Percentiles rank a stretch among this genome's conserved stretches.
phyloP scores from a whole-genome alignment of 2,329 filamentous ascomycete species.

The Lachnum nothofagi region DNA sequence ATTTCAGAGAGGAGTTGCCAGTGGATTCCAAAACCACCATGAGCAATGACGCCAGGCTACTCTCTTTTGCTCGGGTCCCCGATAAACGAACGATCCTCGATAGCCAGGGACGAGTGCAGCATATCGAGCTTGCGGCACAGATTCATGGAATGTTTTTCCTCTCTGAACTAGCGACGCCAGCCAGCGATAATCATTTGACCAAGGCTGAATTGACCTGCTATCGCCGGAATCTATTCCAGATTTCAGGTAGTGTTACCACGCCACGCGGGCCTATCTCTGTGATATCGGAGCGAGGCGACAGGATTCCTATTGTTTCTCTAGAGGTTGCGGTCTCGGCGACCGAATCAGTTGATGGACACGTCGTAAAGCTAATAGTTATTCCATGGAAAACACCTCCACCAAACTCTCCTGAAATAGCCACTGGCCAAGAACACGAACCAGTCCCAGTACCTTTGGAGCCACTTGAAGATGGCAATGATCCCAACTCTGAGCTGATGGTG shows the following conservation, averaged over 20 bases:
- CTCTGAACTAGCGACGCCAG: conserved; percentile 51
- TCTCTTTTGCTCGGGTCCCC: conserved; percentile 30
- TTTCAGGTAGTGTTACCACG: conserved; percentile 80
- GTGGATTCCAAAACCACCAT: conserved; percentile 30
- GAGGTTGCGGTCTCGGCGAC: conserved; percentile 88
- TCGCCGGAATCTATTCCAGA: conserved; percentile 90
- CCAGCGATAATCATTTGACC: conserved; percentile 46
- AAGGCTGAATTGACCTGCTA: conserved; percentile 92
- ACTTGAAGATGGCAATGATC: conserved; percentile 46
- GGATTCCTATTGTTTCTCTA: conserved; percentile 73
- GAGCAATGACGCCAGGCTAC: conserved; percentile 32
- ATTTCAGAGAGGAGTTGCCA: conserved; percentile 29
- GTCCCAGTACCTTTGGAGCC: conserved; percentile 70
- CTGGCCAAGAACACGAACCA: conserved; percentile 75
- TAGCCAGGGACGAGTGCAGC: conserved; percentile 43
- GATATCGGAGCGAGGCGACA: conserved; percentile 77
- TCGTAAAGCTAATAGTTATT: conserved; percentile 90
- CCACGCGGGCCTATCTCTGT: conserved; percentile 74
- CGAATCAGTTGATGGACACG: conserved; percentile 88
- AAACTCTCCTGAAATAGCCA: conserved; percentile 62
- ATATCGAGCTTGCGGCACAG: conserved; percentile 56
- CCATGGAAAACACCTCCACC: conserved; percentile 95
- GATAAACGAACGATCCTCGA: conserved; percentile 46
- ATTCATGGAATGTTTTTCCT: conserved; percentile 87
- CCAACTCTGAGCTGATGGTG: conserved; percentile 66